Conservation (phyloP, 495 filamentous ascomycete genomes). For the Symbiotaphrina buchneri region DNA sequence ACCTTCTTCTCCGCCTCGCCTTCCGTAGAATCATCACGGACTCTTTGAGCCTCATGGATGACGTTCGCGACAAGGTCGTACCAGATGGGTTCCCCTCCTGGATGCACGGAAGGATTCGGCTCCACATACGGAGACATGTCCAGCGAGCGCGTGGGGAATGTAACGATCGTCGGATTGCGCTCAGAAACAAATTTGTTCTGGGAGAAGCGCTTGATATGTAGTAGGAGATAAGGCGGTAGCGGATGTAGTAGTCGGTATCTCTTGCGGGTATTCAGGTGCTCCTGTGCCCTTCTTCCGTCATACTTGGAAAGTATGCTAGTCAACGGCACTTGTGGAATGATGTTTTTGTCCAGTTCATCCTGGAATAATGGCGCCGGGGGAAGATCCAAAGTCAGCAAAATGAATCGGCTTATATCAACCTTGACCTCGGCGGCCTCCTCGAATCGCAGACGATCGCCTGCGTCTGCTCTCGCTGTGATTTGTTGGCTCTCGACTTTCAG, state of each 20-base stretch:
- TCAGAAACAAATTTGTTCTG: conserved; percentile 89
- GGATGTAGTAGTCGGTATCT: conserved; percentile 85
- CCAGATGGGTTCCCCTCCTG: conserved; percentile 62
- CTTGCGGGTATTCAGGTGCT: conserved; percentile 64
- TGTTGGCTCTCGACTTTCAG: conserved; percentile 82
- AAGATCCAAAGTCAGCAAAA: conserved; percentile 81
- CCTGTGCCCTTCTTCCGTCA: conserved; percentile 71
- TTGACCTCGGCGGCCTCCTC: conserved; percentile 73
- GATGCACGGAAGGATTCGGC: conserved; percentile 35
- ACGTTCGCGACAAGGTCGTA: conserved; percentile 97
- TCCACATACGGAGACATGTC: conserved; percentile 81
- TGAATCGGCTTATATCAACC: conserved; percentile 50
- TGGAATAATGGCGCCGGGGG: conserved; percentile 93
- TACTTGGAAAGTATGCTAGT: conserved; percentile 85
- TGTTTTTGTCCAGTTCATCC: conserved; percentile 72
- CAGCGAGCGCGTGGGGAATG: conserved; percentile 62
- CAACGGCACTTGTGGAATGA: conserved; percentile 87
- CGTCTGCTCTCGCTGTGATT: conserved; percentile 82
- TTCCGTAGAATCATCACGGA: conserved; percentile 48
- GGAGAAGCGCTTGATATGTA: conserved; percentile 94
- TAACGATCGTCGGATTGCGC: conserved; percentile 95
- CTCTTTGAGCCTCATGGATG: conserved; percentile 70
- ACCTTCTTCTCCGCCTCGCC: conserved; percentile 70
- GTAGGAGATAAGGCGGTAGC: conserved; percentile 73
- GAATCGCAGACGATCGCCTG: conserved; percentile 74